Base-by-base conservation (phyloP, 257 asterid species). In the Solanum dulcamara region DNA sequence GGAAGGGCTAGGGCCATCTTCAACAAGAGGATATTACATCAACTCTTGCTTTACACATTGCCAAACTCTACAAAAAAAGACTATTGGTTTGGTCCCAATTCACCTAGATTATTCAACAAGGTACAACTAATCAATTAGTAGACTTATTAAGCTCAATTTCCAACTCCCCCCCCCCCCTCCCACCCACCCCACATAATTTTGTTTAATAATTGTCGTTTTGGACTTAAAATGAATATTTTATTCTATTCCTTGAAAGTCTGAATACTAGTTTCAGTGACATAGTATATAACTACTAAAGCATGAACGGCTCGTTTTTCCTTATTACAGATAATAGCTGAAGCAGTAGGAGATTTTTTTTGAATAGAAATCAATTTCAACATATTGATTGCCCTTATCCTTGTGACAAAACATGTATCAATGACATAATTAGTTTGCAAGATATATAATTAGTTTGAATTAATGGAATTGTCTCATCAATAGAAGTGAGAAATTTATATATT, bases 351-450 rank as follows among this genome's bases (percentile, higher is more conserved):
- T 84, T 96, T 98, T 89, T 84, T 81, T 88, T 87, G 30, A 94
- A 94, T 42, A 93, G 92, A 90, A 90, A 88, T 53, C 87, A 94
- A 30, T 93, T 96, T 89, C 97, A 89, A 83, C 87, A 85, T 93
- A 94, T 91, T 8, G 98, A 93, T 82, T 93, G 97, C 70, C 92
- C 98, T 24, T 96, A 92, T 60, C 98, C 99, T 24, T 96, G 97
- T 75, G 98, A 96, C 90, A 90, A 86, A 87, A 94, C 97, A 77
- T 96, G 99, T 84, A n/a, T n/a, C n/a, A n/a, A n/a, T n/a, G n/a
- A n/a, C n/a, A n/a, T n/a, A n/a, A n/a, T n/a, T n/a, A n/a, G n/a
- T n/a, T n/a, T n/a, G n/a, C n/a, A n/a, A n/a, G n/a, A n/a, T n/a
- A n/a, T n/a, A n/a, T n/a, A 17, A 3, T 30, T 40, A 28, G 15